Conservation (phyloP, 2,329 filamentous ascomycete genomes). For the Neopestalotiopsis clavispora region DNA sequence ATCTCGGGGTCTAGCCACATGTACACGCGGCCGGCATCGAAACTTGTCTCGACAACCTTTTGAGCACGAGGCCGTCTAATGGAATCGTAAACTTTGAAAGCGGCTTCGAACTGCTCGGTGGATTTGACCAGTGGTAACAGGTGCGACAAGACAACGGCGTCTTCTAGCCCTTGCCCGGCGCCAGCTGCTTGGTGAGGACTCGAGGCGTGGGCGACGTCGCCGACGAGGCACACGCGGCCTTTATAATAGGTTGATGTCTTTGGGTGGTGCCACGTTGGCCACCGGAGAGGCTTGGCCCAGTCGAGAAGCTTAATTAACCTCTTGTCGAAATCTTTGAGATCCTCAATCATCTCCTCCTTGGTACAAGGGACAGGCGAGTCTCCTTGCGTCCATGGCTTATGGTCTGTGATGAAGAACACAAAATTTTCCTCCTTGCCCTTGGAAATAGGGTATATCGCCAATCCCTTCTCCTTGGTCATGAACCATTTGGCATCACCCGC, state of each 20-base stretch:
- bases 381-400: slow-evolving; percentile 26
- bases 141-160: slow-evolving; percentile 31
- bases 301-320: slow-evolving; percentile 30
- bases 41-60: slow-evolving; percentile 34
- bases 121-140: slow-evolving; percentile 27
- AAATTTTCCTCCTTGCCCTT: slow-evolving; percentile 32
- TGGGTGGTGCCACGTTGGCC: slow-evolving; percentile 33
- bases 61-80: slow-evolving; percentile 36
- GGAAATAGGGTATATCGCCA: slow-evolving; percentile 32
- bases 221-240: slow-evolving; percentile 29
- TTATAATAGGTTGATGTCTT: slow-evolving; percentile 30
- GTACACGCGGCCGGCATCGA: slow-evolving; percentile 35
- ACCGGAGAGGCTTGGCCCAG: slow-evolving; percentile 28
- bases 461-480: slow-evolving; percentile 28
- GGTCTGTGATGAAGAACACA: slow-evolving; percentile 28
- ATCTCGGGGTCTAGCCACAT: slow-evolving; percentile 31
- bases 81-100: slow-evolving; percentile 33
- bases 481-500: slow-evolving; percentile 35
- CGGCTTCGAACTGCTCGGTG: slow-evolving; percentile 25
- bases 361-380: slow-evolving; percentile 28
- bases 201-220: slow-evolving; percentile 33
- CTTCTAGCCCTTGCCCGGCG: slow-evolving; percentile 33
- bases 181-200: slow-evolving; percentile 32
- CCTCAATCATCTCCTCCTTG: slow-evolving; percentile 31
- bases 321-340: slow-evolving; percentile 28